phyloP scores from a whole-genome alignment of 2,329 filamentous ascomycete species.

The Penicillium olsonii region DNA sequence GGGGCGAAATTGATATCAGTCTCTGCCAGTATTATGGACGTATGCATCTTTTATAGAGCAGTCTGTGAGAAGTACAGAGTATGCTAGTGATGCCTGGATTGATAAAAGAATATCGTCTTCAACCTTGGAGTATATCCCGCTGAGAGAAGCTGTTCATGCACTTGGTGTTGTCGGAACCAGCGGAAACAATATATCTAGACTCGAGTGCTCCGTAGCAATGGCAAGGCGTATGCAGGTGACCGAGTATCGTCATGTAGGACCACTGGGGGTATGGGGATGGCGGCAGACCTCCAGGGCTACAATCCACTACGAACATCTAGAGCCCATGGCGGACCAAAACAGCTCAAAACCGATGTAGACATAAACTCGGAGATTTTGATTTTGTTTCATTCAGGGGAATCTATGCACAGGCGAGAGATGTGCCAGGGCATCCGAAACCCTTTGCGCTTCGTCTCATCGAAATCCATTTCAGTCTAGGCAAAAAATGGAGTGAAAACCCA shows the following conservation, averaged over 20 bases:
- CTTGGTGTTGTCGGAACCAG: background rate
- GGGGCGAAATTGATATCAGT: background rate
- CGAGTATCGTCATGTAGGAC: too few species aligned
- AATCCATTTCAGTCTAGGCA: slow-evolving; percentile 34
- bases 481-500: slow-evolving; percentile 35
- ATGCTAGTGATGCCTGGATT: too few species aligned
- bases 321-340: background rate
- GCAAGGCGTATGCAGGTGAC: too few species aligned
- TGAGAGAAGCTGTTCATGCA: background rate
- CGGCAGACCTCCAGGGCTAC: too few species aligned
- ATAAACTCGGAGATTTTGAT: slow-evolving; percentile 39
- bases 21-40: too few species aligned
- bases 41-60: too few species aligned
- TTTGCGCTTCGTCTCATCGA: slow-evolving; percentile 42
- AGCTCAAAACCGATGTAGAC: slow-evolving; percentile 1
- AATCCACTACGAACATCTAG: slow-evolving; percentile 4
- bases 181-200: background rate
- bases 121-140: background rate
- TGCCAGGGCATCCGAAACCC: slow-evolving; percentile 42
- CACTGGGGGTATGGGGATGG: too few species aligned
- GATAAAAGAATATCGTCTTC: too few species aligned
- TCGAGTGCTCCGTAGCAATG: too few species aligned
- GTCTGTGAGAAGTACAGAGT: too few species aligned
- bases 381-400: slow-evolving; percentile 48
- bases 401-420: slow-evolving; percentile 44